phyloP scores from a whole-genome alignment of 495 filamentous ascomycete genomes.

The Annulohypoxylon moriforme region DNA sequence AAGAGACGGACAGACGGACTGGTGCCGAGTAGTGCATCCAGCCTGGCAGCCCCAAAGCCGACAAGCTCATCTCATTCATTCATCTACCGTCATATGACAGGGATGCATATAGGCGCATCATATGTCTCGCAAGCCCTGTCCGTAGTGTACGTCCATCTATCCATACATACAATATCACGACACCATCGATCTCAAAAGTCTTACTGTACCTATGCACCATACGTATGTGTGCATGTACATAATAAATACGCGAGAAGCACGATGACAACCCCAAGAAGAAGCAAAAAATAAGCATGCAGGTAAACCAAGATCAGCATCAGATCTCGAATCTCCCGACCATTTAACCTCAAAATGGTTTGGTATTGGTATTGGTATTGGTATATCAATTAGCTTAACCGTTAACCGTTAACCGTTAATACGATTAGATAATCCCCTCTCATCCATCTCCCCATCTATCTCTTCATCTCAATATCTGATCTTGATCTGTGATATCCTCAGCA shows the following conservation, averaged over 20 bases:
- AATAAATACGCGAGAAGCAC: neutral
- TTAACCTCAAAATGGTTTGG: slow-evolving; percentile 4
- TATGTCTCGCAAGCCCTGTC: neutral
- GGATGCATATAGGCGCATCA: slow-evolving; percentile 9
- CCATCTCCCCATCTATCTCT: neutral
- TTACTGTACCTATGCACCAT: neutral
- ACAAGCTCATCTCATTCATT: neutral
- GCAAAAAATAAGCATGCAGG: neutral
- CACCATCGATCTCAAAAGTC: neutral
- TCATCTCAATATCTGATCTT: slow-evolving; percentile 6
- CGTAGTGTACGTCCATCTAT: no score
- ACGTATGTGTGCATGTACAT: neutral
- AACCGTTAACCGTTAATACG: slow-evolving; percentile 12
- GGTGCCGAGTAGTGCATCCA: neutral
- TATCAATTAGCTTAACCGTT: no score
- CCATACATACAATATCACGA: no score
- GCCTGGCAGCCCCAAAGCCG: no score
- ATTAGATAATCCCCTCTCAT: neutral
- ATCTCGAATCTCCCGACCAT: neutral
- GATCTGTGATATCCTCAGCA: slow-evolving; percentile 9
- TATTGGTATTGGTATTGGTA: no score
- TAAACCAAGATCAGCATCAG: neutral
- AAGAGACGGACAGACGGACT: neutral
- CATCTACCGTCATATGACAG: slow-evolving; percentile 2
- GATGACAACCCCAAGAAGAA: neutral